Percentiles rank a stretch among this genome's conserved stretches.
phyloP scores from a whole-genome alignment of 2,329 filamentous ascomycete genomes.

The Sporothrix protearum region DNA sequence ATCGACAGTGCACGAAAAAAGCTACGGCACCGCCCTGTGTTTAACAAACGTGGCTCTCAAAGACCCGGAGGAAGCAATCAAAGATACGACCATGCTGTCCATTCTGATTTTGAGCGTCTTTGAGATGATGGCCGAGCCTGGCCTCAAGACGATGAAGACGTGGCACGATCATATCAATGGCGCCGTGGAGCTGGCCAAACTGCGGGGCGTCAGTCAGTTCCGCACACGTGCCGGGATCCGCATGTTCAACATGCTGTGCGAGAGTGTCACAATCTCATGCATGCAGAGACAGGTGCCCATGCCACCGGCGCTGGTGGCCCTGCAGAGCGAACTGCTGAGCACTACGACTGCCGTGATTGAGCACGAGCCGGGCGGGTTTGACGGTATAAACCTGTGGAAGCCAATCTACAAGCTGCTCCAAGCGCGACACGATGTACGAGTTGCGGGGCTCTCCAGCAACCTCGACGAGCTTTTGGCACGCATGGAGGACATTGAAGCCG shows the following conservation, averaged over 20 bases:
- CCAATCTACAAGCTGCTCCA: slow-evolving; percentile 47
- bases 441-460: slow-evolving; percentile 37
- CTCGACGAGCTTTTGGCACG: slow-evolving; percentile 42
- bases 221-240: slow-evolving; percentile 44
- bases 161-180: slow-evolving; percentile 55
- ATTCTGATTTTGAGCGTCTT: slow-evolving; percentile 54
- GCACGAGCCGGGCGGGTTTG: slow-evolving; percentile 35
- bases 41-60: slow-evolving; percentile 50
- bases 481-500: slow-evolving; percentile 42
- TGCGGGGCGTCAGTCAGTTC: slow-evolving; percentile 49
- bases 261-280: slow-evolving; percentile 51
- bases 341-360: slow-evolving; percentile 32
- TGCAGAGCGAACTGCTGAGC: slow-evolving; percentile 43
- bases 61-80: slow-evolving; percentile 42
- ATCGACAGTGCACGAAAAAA: slow-evolving; percentile 49
- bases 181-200: slow-evolving; percentile 48
- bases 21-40: slow-evolving; percentile 51
- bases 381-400: slow-evolving; percentile 42
- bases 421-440: slow-evolving; percentile 45
- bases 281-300: slow-evolving; percentile 48
- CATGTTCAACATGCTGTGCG: slow-evolving; percentile 54
- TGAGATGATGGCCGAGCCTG: slow-evolving; percentile 50
- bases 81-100: slow-evolving; percentile 51
- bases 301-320: slow-evolving; percentile 46
- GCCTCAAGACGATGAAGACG: slow-evolving; percentile 45